Evolutionary conservation across 768 basidiomycete genomes (phyloP), one percentile per base, ranked within the genome.

Genomic region (Pleurotus sapidus): DNA sequence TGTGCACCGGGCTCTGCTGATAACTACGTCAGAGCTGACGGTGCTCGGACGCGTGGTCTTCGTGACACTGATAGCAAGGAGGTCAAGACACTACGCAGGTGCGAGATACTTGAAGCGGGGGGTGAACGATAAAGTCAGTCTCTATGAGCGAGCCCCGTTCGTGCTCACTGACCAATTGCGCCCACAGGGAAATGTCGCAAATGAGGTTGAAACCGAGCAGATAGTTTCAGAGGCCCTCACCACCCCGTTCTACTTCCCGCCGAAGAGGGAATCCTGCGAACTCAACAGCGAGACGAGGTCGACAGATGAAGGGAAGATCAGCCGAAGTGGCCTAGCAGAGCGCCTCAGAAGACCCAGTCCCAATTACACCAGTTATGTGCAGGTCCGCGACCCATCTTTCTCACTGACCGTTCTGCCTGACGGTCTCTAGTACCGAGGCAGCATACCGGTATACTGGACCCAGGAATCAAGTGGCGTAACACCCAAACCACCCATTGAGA

Each of bases 171-270:
- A 93, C 95, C 67, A 96, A 98, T 8, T 96, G 96, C 27, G 8
- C 4, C 30, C 11, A 11, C 8, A 34, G 30, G 30, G 30, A 9
- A 34, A 34, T 4, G 30, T 34, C 1, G 30, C 30, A 2, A 99
- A 99, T 67, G 97, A 98, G 70, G 97, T 99, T 1, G 97, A 99
- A 72, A 97, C 95, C 0, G 97, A 99, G 68, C 97, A 99, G 66
- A 96, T 99, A 50, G 93, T 96, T 0, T 90, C 88, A 6, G 95
- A 96, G 66, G 89, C 91, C 0, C 68, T 92, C 4, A 95, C 91
- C 0, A 95, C 94, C 0, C 85, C 94, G 0, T 95, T 97, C 68
- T 93, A 94, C 67, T 88, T 80, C 61, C 91, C 91, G 7, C 73
- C 77, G 9, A 70, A 74, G 30, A 64, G 68, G 40, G 73, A 74